Evolutionary conservation across 2,329 filamentous ascomycete species (phyloP), one percentile per base, ranked within the genome.

Genomic region (Ophiostoma tasmaniense): DNA sequence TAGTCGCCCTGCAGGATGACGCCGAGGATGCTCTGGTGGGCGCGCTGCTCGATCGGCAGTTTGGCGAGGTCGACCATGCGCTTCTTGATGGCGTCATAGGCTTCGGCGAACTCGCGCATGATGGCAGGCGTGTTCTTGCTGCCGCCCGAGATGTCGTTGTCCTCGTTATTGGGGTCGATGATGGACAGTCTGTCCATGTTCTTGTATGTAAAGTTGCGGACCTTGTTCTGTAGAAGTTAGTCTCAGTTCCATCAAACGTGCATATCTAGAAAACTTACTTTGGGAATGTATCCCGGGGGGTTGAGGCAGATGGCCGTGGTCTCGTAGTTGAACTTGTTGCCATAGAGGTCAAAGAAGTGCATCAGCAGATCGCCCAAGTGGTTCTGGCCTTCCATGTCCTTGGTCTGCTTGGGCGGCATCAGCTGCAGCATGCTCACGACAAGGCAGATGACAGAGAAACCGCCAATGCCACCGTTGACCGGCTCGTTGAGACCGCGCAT

Each of bases 401-500:
- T 79, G 71, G 84, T 87, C 73, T 91, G 87, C 0, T 89, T 82
- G 71, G 89, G 84, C 11, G 92, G 91, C 81, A 93, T 87, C 72
- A 91, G 83, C 76, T 97, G 91, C 64, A 98, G 80, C 78, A 97
- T 88, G 81, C 91, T 95, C 70, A 95, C 91, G 6, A 97, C 91
- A 71, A 99, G 83, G 80, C 95, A 99, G 69, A 94, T 97, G 72
- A 96, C 90, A 1, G 93, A 92, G 76, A 97, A 98, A 2, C 95
- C 95, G 68, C 95, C 95, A 67, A 99, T 87, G 2, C 95, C 95
- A 69, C 95, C 95, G 71, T 88, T 91, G 55, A 91, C 90, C 3
- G 96, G 93, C 78, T 99, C 95, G 74, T 97, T 97, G 67, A 97
- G 82, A 0, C 89, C 91, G 71, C 93, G 88, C 87, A 99, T 96